Conservation (phyloP, 2,329 filamentous ascomycete species). For the Beauveria sp. region DNA sequence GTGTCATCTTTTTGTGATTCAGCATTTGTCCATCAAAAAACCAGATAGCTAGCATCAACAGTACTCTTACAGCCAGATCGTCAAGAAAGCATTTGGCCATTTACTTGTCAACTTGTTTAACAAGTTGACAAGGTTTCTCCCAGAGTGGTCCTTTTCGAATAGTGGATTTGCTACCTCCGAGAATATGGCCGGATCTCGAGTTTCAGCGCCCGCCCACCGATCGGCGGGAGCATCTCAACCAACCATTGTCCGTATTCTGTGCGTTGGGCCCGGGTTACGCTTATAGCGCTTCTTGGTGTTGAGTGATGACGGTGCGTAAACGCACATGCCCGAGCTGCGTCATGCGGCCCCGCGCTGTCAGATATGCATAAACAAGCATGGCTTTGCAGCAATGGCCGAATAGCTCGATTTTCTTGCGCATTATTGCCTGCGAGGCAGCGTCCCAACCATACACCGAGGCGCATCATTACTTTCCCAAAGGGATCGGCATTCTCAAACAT, state of each 20-base stretch:
- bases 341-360: background rate
- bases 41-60: background rate
- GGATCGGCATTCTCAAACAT: too few relatives aligned
- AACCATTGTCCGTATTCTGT: background rate
- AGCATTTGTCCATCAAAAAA: background rate
- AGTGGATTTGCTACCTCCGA: conserved; percentile 1
- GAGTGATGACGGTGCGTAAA: background rate
- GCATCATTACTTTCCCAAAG: too few relatives aligned
- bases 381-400: background rate
- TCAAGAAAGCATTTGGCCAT: too few relatives aligned
- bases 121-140: background rate
- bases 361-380: background rate
- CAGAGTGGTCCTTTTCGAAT: background rate
- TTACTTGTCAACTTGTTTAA: background rate
- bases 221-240: background rate
- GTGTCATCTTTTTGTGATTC: background rate
- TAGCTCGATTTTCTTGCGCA: background rate
- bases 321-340: background rate
- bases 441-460: too few relatives aligned
- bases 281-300: background rate
- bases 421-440: too few relatives aligned
- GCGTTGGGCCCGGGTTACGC: background rate
- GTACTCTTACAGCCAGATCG: background rate
- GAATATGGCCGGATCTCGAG: background rate
- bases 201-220: background rate